Evolutionary conservation across 2,329 filamentous ascomycete species (phyloP).

Genomic region (Didymellaceae sp.): DNA sequence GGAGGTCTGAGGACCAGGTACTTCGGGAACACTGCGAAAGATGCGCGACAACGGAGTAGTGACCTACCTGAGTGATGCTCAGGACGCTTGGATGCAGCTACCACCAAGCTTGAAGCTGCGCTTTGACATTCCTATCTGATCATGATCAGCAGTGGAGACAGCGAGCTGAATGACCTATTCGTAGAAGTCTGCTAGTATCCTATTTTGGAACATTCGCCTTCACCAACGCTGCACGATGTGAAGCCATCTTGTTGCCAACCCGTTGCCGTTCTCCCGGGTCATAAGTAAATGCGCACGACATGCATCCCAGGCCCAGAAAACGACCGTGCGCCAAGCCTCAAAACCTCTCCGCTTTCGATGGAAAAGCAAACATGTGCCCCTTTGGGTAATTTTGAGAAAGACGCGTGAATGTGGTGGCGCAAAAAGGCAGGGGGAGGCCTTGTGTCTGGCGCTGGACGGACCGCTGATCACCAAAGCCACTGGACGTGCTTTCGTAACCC

Average conservation of each 20-base stretch:
- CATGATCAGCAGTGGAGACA: neutral
- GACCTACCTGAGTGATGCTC: constrained; percentile 19
- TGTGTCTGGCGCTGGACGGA: constrained; percentile 14
- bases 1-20: constrained; percentile 9
- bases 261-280: neutral
- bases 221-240: neutral
- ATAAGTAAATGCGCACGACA: neutral
- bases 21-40: constrained; percentile 4
- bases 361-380: constrained; percentile 12
- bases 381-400: constrained; percentile 2
- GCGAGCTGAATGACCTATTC: neutral
- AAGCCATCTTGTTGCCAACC: neutral
- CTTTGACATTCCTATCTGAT: neutral
- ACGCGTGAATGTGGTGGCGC: constrained; percentile 3
- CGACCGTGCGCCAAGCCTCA: constrained; percentile 21
- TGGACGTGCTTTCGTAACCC: constrained; percentile 5
- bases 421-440: constrained; percentile 11
- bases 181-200: neutral
- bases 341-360: constrained; percentile 14
- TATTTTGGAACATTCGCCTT: neutral
- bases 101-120: constrained; percentile 1
- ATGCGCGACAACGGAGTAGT: constrained; percentile 6
- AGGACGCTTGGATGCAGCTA: constrained; percentile 17
- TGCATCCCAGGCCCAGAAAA: constrained; percentile 11
- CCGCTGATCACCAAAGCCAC: constrained; percentile 6